Base-by-base conservation (phyloP, 2,329 filamentous ascomycete genomes). In the Colletotrichum karsti region DNA sequence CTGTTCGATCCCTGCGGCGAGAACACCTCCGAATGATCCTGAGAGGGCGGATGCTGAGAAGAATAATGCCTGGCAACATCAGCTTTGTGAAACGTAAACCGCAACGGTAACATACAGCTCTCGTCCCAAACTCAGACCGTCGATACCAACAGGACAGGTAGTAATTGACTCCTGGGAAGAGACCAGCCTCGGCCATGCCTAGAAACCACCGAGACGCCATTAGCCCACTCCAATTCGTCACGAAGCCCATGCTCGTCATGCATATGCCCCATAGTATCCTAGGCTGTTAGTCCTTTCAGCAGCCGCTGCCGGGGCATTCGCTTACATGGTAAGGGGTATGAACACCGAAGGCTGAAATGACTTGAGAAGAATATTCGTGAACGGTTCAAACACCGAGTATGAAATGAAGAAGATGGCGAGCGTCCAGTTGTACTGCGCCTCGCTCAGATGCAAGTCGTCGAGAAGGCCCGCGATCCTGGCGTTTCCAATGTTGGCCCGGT, bases 61-160 rank as follows among this genome's bases (percentile, higher is more conserved):
- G 83, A 96, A 95, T 63, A 94, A 89, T 13, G 93, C 92, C 73
- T 72, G 15, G 12, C 74, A 5, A 3, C 8, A 1, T 55, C 3
- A 51, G 30, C 15, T 42, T 10, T 24, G 9, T 15, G 2, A 9
- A 0, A 7, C 2, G 2, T 9, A 24, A 7, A 10, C 5, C 2
- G 10, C 7, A 0, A 28, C 18, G 5, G 26, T 18, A 12, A 50
- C 67, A 10, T 39, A 63, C 81, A 41, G 92, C 90, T 37, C 93
- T 88, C n/a, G 94, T 85, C 55, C 93, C 93, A 61, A 96, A 92
- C 74, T 97, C 94, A 15, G 85, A 88, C 37, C 93, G 86, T 75
- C 89, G 91, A 74, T 96, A 97, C 93, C 93, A 97, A 76, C 92
- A 95, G 0, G 90, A 92, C 0, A 96, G 85, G 75, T 94, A 94